Evolutionary conservation across 768 basidiomycete species (phyloP), one percentile per base, ranked within the genome.

Genomic region (Podaxis rugospora): DNA sequence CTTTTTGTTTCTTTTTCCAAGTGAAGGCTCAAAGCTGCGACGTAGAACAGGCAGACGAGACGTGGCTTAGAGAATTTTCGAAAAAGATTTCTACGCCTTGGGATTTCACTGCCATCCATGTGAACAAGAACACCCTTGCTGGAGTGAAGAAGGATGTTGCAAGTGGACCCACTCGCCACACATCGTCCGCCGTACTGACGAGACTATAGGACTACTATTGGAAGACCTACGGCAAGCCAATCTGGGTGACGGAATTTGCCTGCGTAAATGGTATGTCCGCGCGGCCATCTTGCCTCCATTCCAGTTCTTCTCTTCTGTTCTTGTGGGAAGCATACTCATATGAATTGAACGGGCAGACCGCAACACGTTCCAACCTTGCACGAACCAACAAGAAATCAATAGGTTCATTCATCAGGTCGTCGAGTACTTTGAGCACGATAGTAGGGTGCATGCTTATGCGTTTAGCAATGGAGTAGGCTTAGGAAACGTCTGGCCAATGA

Each of bases 221-320:
- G 67, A 66, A 58, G 2, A 55, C 46, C 1, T 81, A 80, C 64
- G 73, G 75, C 63, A 80, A 78, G 67, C 79, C 80, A 1, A 74
- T 81, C 56, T 81, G 79, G 79, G 72, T 81, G 14, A 77, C 79
- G 23, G 80, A 81, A 64, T 79, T 80, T 63, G 79, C 80, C 54
- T 81, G 80, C 59, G 79, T 80, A 35, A 72, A 80, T 53, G 79
- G 79, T 78, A 58, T 18, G 68, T 58, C 14, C 42, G 18, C 39
- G 47, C 47, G 47, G 25, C 47, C 44, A 35, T 14, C 35, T 42
- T 37, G 1, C 49, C n/a, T 42, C 54, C 21, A 14, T 28, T 49
- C 10, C 7, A 7, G 18, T n/a, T 50, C 32, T 23, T 36, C 35
- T 39, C 1, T 10, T 37, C 25, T 4, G 52, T 51, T 49, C 54